Evolutionary conservation across 2,329 filamentous ascomycete genomes (phyloP).

Genomic region (Purpureocillium takamizusanense): DNA sequence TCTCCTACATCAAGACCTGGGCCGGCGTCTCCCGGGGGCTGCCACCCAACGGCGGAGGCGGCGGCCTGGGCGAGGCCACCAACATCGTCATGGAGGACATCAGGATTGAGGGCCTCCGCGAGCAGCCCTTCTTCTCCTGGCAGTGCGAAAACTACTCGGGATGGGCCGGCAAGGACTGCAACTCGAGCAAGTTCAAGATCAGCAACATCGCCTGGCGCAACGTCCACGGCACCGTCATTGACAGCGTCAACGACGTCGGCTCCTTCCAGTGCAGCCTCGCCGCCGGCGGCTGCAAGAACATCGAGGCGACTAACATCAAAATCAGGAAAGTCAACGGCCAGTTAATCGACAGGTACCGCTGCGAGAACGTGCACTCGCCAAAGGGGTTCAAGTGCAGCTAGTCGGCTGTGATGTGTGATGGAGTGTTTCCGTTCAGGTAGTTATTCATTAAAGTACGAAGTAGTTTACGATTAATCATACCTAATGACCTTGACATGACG

Average conservation of each 20-base stretch:
- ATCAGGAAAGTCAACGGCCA: constrained; percentile 10
- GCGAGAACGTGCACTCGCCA: constrained; percentile 15
- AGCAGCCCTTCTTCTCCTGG: constrained; percentile 22
- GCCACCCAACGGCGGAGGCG: constrained; percentile 50
- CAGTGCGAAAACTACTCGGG: constrained; percentile 27
- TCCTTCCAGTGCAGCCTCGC: constrained; percentile 21
- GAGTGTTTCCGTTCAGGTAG: too few relatives aligned
- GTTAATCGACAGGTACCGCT: constrained; percentile 14
- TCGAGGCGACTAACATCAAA: constrained; percentile 15
- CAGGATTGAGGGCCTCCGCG: constrained; percentile 13
- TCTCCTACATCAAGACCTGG: constrained; percentile 51
- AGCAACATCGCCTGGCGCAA: constrained; percentile 16
- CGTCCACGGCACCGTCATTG: constrained; percentile 18
- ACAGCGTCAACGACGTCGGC: constrained; percentile 14
- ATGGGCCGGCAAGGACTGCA: constrained; percentile 21
- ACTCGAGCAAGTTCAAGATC: constrained; percentile 22
- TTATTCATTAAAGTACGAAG: too few relatives aligned
- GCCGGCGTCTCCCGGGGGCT: constrained; percentile 39
- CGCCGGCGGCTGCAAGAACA: constrained; percentile 20
- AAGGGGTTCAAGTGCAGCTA: constrained; percentile 17
- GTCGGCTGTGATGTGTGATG: constrained; percentile 1
- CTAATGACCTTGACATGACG: too few relatives aligned
- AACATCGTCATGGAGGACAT: constrained; percentile 23
- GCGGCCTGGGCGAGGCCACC: constrained; percentile 34
- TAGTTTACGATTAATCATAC: too few relatives aligned